Evolutionary conservation across 2,329 filamentous ascomycete genomes (phyloP).

Genomic region (Fonsecaea pedrosoi): DNA sequence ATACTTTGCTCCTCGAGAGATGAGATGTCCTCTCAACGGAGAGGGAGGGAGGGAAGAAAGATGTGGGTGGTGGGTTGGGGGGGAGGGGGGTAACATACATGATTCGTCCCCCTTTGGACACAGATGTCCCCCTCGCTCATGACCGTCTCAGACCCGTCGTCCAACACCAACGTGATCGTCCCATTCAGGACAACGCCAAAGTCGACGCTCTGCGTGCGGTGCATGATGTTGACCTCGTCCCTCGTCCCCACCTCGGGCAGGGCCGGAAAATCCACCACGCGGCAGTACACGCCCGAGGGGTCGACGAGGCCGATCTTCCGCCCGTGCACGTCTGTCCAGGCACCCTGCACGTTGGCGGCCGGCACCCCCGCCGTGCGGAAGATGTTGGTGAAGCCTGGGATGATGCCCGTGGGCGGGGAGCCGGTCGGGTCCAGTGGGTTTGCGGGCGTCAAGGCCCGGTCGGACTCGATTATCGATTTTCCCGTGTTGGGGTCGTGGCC

Average conservation of each 20-base stretch:
- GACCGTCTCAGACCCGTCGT: slow-evolving; percentile 42
- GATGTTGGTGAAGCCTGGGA: slow-evolving; percentile 41
- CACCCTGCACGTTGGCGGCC: slow-evolving; percentile 35
- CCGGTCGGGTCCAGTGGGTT: slow-evolving; percentile 41
- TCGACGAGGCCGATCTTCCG: slow-evolving; percentile 39
- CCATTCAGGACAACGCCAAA: slow-evolving; percentile 45
- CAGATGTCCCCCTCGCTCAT: slow-evolving; percentile 42
- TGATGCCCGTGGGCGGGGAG: slow-evolving; percentile 35
- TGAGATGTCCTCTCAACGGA: no score
- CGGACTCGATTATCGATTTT: slow-evolving; percentile 42
- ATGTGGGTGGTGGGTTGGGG: no score
- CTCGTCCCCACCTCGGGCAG: slow-evolving; percentile 8
- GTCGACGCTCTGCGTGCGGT: slow-evolving; percentile 42
- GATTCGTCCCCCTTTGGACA: slow-evolving; percentile 41
- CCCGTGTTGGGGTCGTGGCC: slow-evolving; percentile 41
- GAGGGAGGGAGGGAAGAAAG: no score
- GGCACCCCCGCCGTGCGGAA: slow-evolving; percentile 40
- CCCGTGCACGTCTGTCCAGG: slow-evolving; percentile 41
- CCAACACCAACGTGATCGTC: slow-evolving; percentile 42
- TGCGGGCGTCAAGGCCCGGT: slow-evolving; percentile 40
- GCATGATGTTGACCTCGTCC: slow-evolving; percentile 37
- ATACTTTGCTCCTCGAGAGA: not conserved
- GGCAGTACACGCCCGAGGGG: slow-evolving; percentile 35
- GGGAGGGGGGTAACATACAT: slow-evolving; percentile 25
- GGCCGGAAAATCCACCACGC: slow-evolving; percentile 43